Evolutionary conservation across 202 grass and related monocot genomes (phyloP).

Genomic region (Cymbopogon flexuosus): DNA sequence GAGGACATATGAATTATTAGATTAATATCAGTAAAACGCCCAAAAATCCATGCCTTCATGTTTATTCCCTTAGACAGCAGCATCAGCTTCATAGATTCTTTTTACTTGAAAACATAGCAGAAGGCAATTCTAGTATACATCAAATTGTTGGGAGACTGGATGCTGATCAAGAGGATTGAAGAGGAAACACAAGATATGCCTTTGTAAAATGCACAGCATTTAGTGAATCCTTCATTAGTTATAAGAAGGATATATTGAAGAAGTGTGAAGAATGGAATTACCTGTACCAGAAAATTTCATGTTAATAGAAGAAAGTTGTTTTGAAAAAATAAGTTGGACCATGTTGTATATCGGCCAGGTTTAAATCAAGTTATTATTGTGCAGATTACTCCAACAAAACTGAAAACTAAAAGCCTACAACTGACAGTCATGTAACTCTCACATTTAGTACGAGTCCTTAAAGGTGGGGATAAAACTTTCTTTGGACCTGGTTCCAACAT

Average conservation of each 20-base stretch:
- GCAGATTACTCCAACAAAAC: not conserved
- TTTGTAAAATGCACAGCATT: slow-evolving; percentile 5
- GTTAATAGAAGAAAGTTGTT: not conserved
- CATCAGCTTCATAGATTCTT: slow-evolving; percentile 30
- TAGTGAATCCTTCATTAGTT: slow-evolving; percentile 6
- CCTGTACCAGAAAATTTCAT: not conserved
- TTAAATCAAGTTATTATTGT: not conserved
- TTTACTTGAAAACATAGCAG: not conserved
- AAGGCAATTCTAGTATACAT: slow-evolving; percentile 25
- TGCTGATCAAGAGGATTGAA: not conserved
- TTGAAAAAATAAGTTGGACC: slow-evolving; percentile 2
- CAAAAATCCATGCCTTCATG: slow-evolving; percentile 22
- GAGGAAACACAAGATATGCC: not conserved
- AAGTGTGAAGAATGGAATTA: not conserved
- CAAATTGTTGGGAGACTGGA: slow-evolving; percentile 22
- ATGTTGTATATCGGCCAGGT: slow-evolving; percentile 2
- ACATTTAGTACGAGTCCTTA: not conserved
- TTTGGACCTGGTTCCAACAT: not conserved
- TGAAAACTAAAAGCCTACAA: slow-evolving; percentile 3
- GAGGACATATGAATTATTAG: slow-evolving; percentile 18
- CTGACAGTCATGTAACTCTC: not conserved
- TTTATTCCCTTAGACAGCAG: slow-evolving; percentile 30
- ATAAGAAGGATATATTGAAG: slow-evolving; percentile 9
- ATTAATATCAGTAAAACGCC: slow-evolving; percentile 17
- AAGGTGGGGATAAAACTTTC: not conserved